Evolutionary conservation across 441 rosid species (phyloP), one percentile per base, ranked within the genome.

Genomic region (Populus tomentosa): DNA sequence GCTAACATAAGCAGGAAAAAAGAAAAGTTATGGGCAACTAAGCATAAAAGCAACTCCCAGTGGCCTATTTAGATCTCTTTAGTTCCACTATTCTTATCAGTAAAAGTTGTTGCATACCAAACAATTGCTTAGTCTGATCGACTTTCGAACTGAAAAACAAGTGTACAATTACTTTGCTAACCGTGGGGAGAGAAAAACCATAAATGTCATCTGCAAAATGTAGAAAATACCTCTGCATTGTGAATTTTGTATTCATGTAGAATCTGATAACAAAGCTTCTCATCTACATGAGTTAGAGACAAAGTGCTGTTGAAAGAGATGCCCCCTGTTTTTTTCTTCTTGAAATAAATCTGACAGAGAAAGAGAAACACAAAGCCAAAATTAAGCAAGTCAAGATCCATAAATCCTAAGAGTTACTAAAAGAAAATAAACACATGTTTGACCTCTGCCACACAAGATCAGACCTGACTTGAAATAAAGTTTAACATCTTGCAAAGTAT

Each of bases 201-300:
- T 35, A 36, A 67, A 21, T 28, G 2, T n/a, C 71, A 63, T 69
- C 50, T 4, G 70, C 81, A 69, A 21, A 53, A 50, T 62, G 53
- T 68, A 32, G 61, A 62, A 77, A 75, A 32, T 90, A 96, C 98
- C 99, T 96, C 98, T 28, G 98, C 98, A 85, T 96, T 96, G 85
- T 94, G 99, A 81, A 94, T 96, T 84, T 96, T 96, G 86, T 94
- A 96, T 88, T 96, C 99, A 81, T 96, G 98, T 71, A 96, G 86
- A 84, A 92, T 94, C 75, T 97, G 98, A 84, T 97, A 94, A 86
- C 99, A 97, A 71, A 97, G 99, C 84, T 97, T 94, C 89, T 94
- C 99, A 76, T 97, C 98, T 53, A 97, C 93, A 77, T 92, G 97
- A 85, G 98, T 94, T 81, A 97, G 82, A 71, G 92, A 90, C 36